Evolutionary conservation across 2,329 filamentous ascomycete genomes (phyloP).

Genomic region (Lasiodiplodia citricola): DNA sequence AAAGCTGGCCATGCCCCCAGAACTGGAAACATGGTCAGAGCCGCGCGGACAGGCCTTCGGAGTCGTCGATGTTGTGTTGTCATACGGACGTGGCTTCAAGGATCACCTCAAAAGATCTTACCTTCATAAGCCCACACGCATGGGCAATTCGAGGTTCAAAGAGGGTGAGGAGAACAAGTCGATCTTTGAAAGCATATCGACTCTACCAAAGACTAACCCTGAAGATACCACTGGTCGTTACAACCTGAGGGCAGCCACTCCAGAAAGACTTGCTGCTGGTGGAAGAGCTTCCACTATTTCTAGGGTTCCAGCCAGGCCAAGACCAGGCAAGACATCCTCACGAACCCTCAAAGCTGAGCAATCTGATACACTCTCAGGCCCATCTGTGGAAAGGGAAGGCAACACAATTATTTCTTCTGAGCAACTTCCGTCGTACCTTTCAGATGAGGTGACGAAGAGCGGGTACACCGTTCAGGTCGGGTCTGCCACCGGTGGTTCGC

Average conservation of each 20-base stretch:
- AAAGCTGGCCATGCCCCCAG: conserved; percentile 43
- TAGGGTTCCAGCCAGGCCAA: not conserved
- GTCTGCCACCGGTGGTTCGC: not conserved
- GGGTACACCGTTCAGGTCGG: not conserved
- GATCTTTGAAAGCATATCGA: not conserved
- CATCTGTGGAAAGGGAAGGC: not conserved
- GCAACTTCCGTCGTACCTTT: conserved; percentile 4
- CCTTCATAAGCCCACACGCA: conserved; percentile 3
- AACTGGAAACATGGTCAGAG: conserved; percentile 39
- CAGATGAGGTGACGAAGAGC: not conserved
- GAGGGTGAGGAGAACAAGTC: not conserved
- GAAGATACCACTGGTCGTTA: not conserved
- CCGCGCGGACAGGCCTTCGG: conserved; percentile 39
- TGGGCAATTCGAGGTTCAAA: not conserved
- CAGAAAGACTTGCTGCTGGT: not conserved
- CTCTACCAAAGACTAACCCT: too few species aligned
- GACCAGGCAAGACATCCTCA: not conserved
- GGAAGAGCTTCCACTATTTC: not conserved
- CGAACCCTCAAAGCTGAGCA: not conserved
- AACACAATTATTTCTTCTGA: not conserved
- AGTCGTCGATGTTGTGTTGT: conserved; percentile 43
- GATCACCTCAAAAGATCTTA: not conserved
- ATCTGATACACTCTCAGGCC: not conserved
- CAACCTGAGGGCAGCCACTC: not conserved
- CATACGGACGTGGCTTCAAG: conserved; percentile 28